Percentiles rank a stretch among this genome's conserved stretches.
Conservation (phyloP, 2,329 filamentous ascomycete species). For the Malbranchea zuffiana region DNA sequence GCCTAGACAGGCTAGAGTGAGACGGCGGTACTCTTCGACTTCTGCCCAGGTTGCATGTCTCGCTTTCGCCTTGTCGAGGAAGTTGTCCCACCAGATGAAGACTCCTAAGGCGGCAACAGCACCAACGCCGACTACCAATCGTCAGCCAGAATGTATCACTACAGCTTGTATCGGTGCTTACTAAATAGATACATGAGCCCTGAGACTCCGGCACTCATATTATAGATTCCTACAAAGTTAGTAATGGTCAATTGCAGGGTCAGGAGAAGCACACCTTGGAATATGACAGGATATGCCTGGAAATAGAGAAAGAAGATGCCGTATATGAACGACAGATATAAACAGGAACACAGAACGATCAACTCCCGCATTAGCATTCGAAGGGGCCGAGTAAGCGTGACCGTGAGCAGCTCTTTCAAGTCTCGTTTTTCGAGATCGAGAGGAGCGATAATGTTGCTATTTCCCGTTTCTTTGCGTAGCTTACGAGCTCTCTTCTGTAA, state of each 20-base stretch:
- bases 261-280: conserved; percentile 12
- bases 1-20: conserved; percentile 61
- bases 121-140: conserved; percentile 46
- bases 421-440: conserved; percentile 14
- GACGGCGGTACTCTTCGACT: conserved; percentile 45
- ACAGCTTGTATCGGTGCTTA: conserved; percentile 1
- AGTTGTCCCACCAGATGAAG: conserved; percentile 56
- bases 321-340: conserved; percentile 21
- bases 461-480: conserved; percentile 14
- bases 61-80: conserved; percentile 45
- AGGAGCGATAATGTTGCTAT: conserved; percentile 14
- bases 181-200: conserved; percentile 15
- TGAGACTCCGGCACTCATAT: conserved; percentile 12
- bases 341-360: conserved; percentile 20
- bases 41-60: conserved; percentile 45
- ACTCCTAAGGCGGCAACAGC: conserved; percentile 48
- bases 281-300: conserved; percentile 16
- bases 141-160: conserved; percentile 11
- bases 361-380: conserved; percentile 20
- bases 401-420: conserved; percentile 13
- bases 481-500: conserved; percentile 43
- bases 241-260: no score
- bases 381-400: conserved; percentile 18
- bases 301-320: conserved; percentile 17
- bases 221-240: conserved; percentile 12